Percentiles rank a stretch among this genome's conserved stretches.
phyloP scores from a whole-genome alignment of 768 basidiomycete species.

The Amanita rubescens region DNA sequence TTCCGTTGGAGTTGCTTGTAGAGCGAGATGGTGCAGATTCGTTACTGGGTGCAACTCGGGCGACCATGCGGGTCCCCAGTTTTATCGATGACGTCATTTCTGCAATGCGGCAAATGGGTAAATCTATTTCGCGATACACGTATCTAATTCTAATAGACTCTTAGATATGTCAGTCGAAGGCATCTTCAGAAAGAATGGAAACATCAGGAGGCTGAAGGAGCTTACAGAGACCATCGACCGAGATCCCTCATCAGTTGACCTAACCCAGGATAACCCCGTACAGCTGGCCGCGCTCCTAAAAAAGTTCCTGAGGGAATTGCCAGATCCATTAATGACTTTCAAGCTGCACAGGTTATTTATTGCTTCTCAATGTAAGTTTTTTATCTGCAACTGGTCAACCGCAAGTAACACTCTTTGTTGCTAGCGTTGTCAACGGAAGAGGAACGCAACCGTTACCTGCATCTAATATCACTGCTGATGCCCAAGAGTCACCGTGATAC shows the following conservation, averaged over 20 bases:
- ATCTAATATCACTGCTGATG: slow-evolving; percentile 77
- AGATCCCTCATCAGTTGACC: slow-evolving; percentile 87
- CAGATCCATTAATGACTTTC: slow-evolving; percentile 94
- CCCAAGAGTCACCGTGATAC: slow-evolving; percentile 96
- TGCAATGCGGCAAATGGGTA: slow-evolving; percentile 99
- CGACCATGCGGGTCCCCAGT: slow-evolving; percentile 83
- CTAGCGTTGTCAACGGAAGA: slow-evolving; percentile 64
- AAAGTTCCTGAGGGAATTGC: slow-evolving; percentile 93
- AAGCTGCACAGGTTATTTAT: slow-evolving; percentile 87
- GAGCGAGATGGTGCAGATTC: slow-evolving; percentile 97
- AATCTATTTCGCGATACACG: slow-evolving; percentile 8
- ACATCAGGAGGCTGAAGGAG: slow-evolving; percentile 88
- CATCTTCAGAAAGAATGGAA: slow-evolving; percentile 97
- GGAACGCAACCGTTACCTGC: slow-evolving; percentile 78
- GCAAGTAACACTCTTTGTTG: slow-evolving; percentile 10
- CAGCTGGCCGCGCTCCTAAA: slow-evolving; percentile 95
- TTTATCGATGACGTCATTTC: slow-evolving; percentile 98
- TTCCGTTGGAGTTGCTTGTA: slow-evolving; percentile 88
- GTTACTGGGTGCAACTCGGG: slow-evolving; percentile 79
- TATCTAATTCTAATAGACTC: slow-evolving; percentile 7
- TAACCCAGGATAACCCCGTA: slow-evolving; percentile 92
- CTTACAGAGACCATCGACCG: slow-evolving; percentile 89
- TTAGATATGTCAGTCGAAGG: slow-evolving; percentile 98
- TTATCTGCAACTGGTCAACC: background rate
- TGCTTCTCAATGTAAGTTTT: slow-evolving; percentile 73